Percentiles rank a stretch among this genome's conserved stretches.
phyloP scores from a whole-genome alignment of 2,329 filamentous ascomycete species.

The Paraconiothyrium brasiliense region DNA sequence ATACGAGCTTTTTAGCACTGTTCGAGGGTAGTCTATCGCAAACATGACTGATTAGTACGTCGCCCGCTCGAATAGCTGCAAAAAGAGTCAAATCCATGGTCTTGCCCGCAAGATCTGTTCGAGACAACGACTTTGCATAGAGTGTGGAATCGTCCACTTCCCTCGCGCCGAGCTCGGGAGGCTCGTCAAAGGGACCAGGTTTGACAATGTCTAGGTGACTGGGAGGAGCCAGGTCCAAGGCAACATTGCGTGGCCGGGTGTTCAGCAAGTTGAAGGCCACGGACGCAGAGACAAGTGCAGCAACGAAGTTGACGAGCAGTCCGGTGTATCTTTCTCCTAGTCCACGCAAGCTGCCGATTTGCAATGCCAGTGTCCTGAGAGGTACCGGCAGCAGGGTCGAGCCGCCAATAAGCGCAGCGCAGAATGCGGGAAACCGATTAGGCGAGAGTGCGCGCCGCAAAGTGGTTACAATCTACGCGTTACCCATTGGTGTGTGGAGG shows the following conservation, averaged over 20 bases:
- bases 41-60: constrained; percentile 65
- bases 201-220: constrained; percentile 24
- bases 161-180: constrained; percentile 26
- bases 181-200: constrained; percentile 37
- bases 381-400: constrained; percentile 57
- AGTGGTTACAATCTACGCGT: constrained; percentile 31
- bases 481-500: constrained; percentile 4
- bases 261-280: constrained; percentile 61
- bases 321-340: constrained; percentile 21
- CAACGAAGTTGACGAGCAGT: constrained; percentile 50
- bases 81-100: constrained; percentile 88
- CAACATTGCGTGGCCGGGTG: constrained; percentile 35
- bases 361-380: constrained; percentile 30
- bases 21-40: constrained; percentile 62
- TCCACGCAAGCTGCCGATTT: constrained; percentile 16
- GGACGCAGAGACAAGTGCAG: constrained; percentile 60
- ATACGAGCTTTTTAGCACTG: constrained; percentile 25
- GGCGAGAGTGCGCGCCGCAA: constrained; percentile 53
- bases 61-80: constrained; percentile 74
- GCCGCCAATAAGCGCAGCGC: constrained; percentile 61
- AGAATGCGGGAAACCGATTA: constrained; percentile 63
- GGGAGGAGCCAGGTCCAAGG: neutral
- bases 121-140: constrained; percentile 20
- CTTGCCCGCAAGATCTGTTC: constrained; percentile 66
- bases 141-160: constrained; percentile 21